Base-by-base conservation (phyloP, 176 grass and related monocot genomes). In the Urochloa ruziziensis region DNA sequence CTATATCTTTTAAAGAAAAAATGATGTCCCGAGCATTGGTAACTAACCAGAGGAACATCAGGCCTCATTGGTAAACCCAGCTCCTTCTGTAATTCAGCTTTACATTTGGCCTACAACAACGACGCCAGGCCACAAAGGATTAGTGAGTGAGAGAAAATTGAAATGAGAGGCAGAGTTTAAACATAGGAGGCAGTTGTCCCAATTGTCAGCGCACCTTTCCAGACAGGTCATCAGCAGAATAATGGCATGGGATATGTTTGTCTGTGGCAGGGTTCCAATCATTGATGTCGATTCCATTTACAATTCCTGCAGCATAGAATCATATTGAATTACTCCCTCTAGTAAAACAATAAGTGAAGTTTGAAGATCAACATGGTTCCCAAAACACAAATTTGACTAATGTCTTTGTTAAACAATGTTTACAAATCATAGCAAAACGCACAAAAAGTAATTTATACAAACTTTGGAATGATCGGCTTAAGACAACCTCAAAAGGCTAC, bases 251-350 rank as follows among this genome's bases (percentile, higher is more conserved):
- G 43, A 99, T 92, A 91, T 70, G 69, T 75, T 92, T 83, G 74
- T 99, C 96, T 0, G 85, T 89, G 46, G 89, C 66, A 9, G 96
- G 93, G 65, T 96, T 88, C 96, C 96, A 99, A 69, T 93, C 91
- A 73, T 88, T 88, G 57, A 90, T 84, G 83, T 99, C 96, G 57
- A 96, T 99, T 72, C 96, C 96, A 83, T 99, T 99, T 84, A 87
- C 90, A 84, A 99, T 89, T 92, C 96, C 96, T 99, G 52, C 43
- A 75, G 43, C 29, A 42, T n/a, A 85, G 33, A 73, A 35, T 16
- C 49, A 67, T 77, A 83, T 39, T 44, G 35, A 51, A 56, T 40
- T 64, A 27, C 56, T 57, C 54, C 54, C 23, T 27, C 56, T 3
- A 59, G 2, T 59, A 23, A 59, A 19, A 27, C n/a, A 11, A 24